Conservation (phyloP, 163 green algal species). For the Chlorella variabilis region DNA sequence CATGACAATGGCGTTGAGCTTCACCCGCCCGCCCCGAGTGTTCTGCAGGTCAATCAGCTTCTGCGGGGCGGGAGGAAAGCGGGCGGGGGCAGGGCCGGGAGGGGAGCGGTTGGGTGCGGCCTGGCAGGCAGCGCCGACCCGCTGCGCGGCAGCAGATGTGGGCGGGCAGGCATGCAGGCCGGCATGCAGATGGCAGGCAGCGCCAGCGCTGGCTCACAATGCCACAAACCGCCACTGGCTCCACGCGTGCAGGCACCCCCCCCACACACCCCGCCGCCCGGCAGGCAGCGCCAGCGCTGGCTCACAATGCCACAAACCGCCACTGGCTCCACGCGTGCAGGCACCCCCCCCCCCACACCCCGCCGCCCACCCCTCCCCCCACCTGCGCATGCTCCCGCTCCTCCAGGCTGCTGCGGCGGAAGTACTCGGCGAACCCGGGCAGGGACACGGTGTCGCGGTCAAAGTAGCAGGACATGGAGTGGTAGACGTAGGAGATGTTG, state of each 20-base stretch:
- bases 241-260: not conserved
- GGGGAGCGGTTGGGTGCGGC: not conserved
- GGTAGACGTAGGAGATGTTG: slow-evolving; percentile 90
- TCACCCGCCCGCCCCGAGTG: slow-evolving; percentile 77
- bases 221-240: too few relatives aligned
- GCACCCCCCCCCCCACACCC: not conserved
- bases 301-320: too few relatives aligned
- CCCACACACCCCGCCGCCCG: too few relatives aligned
- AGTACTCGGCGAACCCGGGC: slow-evolving; percentile 89
- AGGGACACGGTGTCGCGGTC: slow-evolving; percentile 93
- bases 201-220: too few relatives aligned
- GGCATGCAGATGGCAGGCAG: too few relatives aligned
- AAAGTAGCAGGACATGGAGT: slow-evolving; percentile 92
- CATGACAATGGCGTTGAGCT: slow-evolving; percentile 69
- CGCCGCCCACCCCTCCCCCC: too few relatives aligned
- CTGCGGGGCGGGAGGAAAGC: slow-evolving; percentile 47
- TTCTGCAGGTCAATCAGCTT: slow-evolving; percentile 69
- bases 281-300: too few relatives aligned
- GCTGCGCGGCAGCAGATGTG: too few relatives aligned
- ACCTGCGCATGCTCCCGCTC: slow-evolving; percentile 70
- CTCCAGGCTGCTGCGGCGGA: slow-evolving; percentile 73
- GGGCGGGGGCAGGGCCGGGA: not conserved
- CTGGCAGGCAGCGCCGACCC: too few relatives aligned
- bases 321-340: not conserved
- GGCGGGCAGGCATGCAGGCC: too few relatives aligned